These are phyloP conservation scores for Aspergillus ruber DNA, from an alignment of 2,329 filamentous ascomycete species.

Conservation along the genomic window DNA sequence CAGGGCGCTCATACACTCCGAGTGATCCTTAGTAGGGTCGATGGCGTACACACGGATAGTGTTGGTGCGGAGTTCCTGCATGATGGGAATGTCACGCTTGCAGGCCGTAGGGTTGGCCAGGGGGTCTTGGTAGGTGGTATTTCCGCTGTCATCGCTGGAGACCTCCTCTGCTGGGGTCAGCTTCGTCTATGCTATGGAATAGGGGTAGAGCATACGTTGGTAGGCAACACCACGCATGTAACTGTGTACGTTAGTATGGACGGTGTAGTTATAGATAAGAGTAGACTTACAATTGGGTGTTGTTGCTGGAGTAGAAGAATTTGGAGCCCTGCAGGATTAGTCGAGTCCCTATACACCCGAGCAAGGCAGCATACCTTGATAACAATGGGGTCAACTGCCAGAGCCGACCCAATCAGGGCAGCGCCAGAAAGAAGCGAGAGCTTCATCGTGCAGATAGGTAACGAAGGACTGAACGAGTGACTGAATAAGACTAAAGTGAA, in stretches of 20 bases:
- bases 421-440: background rate
- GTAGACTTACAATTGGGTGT: slow-evolving; percentile 59
- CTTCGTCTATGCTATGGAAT: slow-evolving; percentile 2
- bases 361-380: slow-evolving; percentile 51
- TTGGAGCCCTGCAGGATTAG: slow-evolving; percentile 55
- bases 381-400: slow-evolving; percentile 36
- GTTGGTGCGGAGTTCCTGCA: slow-evolving; percentile 75
- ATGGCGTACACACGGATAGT: slow-evolving; percentile 88
- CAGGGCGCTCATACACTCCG: slow-evolving; percentile 73
- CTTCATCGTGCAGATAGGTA: background rate
- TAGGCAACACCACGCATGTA: slow-evolving; percentile 91
- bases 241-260: slow-evolving; percentile 42
- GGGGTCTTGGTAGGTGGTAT: slow-evolving; percentile 65
- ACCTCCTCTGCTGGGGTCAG: slow-evolving; percentile 49
- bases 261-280: slow-evolving; percentile 39
- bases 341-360: background rate
- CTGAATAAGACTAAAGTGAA: background rate
- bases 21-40: slow-evolving; percentile 69
- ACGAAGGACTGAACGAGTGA: slow-evolving; percentile 1
- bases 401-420: background rate
- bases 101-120: slow-evolving; percentile 65
- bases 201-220: slow-evolving; percentile 50
- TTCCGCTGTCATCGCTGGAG: slow-evolving; percentile 43
- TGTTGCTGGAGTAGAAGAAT: slow-evolving; percentile 78
- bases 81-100: slow-evolving; percentile 72